Base-by-base conservation (phyloP, 2,329 filamentous ascomycete genomes). In the Diaporthe australafricana region DNA sequence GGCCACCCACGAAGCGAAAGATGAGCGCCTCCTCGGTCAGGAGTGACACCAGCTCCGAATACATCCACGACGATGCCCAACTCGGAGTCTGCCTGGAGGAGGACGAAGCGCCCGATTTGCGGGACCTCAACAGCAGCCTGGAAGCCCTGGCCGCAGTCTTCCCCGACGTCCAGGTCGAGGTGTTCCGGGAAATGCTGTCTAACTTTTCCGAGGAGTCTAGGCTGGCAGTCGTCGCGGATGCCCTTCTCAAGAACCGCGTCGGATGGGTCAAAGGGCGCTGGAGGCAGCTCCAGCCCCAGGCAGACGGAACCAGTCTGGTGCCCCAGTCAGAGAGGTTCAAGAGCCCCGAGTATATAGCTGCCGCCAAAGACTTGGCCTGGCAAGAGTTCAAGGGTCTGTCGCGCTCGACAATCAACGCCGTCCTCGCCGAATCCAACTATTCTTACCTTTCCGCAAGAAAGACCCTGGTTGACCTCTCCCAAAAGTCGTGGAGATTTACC, bases 351-450 rank as follows among this genome's bases (percentile, higher is more conserved):
- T 96, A 96, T 82, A 91, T 90, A 75, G 84, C 87, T 72, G 93
- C 93, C 9, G 93, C 92, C 9, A 90, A 89, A 78, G 82, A 84
- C n/a, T 84, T 93, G 30, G 88, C 93, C 30, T 92, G 90, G 80
- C 88, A 90, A 70, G 94, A 96, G 81, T 96, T 96, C 83, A 92
- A 90, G 77, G 92, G 91, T 25, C 83, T 96, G 52, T 91, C 92
- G 16, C 88, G 89, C 71, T 93, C 92, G 1, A 91, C 93, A 4
- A 92, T 96, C 81, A 90, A 91, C 78, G 93, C 92, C 11, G 93
- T 96, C 9, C 87, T 96, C 60, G 93, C 93, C 63, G 94, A 96
- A 80, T 90, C 88, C 78, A 96, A 96, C 81, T 91, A 93, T 81
- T 93, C 91, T 11, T 96, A 96, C 77, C 89, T 92, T 27, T 88